Conservation (phyloP, 2,329 filamentous ascomycete genomes). For the Aspergillus sp. region DNA sequence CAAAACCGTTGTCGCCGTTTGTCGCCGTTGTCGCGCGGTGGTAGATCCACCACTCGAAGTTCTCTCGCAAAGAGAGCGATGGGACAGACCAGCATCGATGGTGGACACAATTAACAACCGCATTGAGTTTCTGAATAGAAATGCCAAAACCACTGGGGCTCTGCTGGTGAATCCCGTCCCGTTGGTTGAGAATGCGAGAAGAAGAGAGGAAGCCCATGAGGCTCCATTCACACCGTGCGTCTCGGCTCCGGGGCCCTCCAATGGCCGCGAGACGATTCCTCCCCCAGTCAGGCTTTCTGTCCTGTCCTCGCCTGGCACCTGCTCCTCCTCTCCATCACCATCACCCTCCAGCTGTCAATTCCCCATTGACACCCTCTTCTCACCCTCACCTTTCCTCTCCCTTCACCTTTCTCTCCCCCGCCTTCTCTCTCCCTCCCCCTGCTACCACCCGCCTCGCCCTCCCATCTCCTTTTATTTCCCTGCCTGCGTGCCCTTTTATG, state of each 20-base stretch:
- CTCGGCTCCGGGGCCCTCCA: constrained; percentile 15
- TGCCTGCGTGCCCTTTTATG: constrained; percentile 15
- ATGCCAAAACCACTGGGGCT: too few relatives aligned
- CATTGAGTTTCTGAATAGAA: not conserved
- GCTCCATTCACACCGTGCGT: constrained; percentile 10
- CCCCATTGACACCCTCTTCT: constrained; percentile 1
- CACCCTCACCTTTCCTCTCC: not conserved
- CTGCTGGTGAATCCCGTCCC: not conserved
- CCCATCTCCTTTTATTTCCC: constrained; percentile 17
- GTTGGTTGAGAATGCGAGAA: not conserved
- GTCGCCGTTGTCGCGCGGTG: too few relatives aligned
- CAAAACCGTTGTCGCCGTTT: not conserved
- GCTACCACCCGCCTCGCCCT: constrained; percentile 12
- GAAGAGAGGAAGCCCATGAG: not conserved
- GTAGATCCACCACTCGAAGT: not conserved
- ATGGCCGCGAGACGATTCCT: constrained; percentile 14
- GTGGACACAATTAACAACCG: not conserved
- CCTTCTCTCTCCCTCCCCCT: constrained; percentile 12
- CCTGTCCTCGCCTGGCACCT: constrained; percentile 6
- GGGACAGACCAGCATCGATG: not conserved
- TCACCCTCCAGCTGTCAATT: constrained; percentile 11
- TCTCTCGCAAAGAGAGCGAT: not conserved
- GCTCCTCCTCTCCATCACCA: constrained; percentile 9
- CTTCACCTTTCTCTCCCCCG: constrained; percentile 7
- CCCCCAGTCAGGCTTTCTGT: constrained; percentile 19